Evolutionary conservation across 2,329 filamentous ascomycete species (phyloP).

Genomic region (Beauveria bassiana): DNA sequence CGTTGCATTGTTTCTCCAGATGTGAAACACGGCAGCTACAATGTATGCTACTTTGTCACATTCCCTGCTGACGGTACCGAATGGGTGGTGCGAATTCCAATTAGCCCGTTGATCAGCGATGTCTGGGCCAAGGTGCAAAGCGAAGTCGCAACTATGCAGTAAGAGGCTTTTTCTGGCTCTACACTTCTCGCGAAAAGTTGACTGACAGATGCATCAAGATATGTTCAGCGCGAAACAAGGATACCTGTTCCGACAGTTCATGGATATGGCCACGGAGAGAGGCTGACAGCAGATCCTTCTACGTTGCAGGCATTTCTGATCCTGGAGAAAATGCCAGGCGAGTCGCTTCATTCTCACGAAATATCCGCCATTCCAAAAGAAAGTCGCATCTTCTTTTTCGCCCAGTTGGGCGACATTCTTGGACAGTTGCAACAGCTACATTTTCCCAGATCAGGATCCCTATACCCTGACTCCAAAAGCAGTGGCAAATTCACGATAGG

Average conservation of each 20-base stretch:
- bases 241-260: not conserved
- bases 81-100: not conserved
- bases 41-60: not conserved
- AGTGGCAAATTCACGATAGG: not conserved
- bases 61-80: not conserved
- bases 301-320: not conserved
- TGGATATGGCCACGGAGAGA: not conserved
- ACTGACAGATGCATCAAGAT: not conserved
- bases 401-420: not conserved
- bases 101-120: not conserved
- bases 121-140: not conserved
- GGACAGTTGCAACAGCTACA: not conserved
- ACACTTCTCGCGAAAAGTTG: not conserved
- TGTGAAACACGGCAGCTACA: not conserved
- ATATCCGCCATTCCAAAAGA: not conserved
- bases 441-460: not conserved
- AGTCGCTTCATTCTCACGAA: not conserved
- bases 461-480: not conserved
- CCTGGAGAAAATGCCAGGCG: not conserved
- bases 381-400: not conserved
- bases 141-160: not conserved
- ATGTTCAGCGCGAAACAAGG: not conserved
- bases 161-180: not conserved
- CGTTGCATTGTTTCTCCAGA: not conserved
- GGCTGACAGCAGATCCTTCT: not conserved